Evolutionary conservation across 176 grass and related monocot genomes (phyloP).

Genomic region (Avena atlantica): DNA sequence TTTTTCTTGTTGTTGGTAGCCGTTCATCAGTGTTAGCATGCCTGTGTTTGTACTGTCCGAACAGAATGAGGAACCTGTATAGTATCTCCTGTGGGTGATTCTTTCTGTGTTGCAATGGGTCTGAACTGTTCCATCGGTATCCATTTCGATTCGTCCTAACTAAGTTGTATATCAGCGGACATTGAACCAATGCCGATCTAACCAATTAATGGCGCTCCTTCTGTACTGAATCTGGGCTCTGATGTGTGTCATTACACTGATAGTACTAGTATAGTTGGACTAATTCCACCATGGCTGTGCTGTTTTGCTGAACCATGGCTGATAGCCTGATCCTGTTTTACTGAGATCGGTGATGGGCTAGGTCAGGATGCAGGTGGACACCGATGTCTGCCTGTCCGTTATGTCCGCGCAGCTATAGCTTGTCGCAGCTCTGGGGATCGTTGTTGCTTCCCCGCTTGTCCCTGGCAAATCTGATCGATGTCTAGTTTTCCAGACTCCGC

Average conservation of each 20-base stretch:
- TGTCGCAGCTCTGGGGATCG: too few relatives aligned
- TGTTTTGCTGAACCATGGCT: too few relatives aligned
- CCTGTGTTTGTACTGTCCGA: constrained; percentile 1
- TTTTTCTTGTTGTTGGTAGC: constrained; percentile 40
- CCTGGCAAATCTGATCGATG: too few relatives aligned
- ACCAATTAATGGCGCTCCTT: background rate
- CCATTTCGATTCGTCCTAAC: background rate
- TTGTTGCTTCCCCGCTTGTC: too few relatives aligned
- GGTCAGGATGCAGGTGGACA: too few relatives aligned
- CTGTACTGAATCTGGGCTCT: background rate
- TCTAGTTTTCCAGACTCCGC: too few relatives aligned
- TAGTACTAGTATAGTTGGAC: background rate
- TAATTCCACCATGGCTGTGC: too few relatives aligned
- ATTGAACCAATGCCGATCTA: background rate
- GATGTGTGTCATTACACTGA: background rate
- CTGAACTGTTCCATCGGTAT: background rate
- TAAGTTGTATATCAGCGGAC: constrained; percentile 24
- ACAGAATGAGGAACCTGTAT: constrained; percentile 44
- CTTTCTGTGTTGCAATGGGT: background rate
- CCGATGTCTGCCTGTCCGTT: too few relatives aligned
- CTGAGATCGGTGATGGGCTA: too few relatives aligned
- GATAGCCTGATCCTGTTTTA: too few relatives aligned
- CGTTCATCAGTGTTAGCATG: constrained; percentile 1
- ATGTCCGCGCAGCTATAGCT: too few relatives aligned
- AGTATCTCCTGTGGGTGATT: background rate